phyloP scores from a whole-genome alignment of 441 rosid species.

The Erodium chrysanthum region DNA sequence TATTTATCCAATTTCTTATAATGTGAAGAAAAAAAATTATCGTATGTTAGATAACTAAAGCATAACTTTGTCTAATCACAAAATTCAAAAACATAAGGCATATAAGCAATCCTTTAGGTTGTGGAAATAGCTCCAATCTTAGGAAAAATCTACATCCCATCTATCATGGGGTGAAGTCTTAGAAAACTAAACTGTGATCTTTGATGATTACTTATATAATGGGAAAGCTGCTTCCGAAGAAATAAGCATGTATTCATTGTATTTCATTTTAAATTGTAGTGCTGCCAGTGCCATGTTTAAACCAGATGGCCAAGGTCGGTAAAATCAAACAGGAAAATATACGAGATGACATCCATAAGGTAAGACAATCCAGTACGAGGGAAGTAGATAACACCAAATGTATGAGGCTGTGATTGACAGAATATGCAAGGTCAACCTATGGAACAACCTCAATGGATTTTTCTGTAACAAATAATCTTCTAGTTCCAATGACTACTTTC shows the following conservation, averaged over 20 bases:
- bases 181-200: neutral
- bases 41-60: neutral
- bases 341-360: no score
- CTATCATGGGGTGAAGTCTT: neutral
- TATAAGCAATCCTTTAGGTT: neutral
- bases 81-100: neutral
- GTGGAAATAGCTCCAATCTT: neutral
- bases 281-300: conserved; percentile 1
- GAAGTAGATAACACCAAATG: neutral
- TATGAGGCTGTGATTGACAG: neutral
- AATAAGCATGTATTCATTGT: neutral
- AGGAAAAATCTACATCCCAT: neutral
- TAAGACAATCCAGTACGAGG: neutral
- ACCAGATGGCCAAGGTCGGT: neutral
- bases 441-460: neutral
- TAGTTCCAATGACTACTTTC: neutral
- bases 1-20: neutral
- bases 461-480: neutral
- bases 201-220: neutral
- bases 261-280: neutral
- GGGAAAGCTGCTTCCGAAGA: neutral
- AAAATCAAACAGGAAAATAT: neutral
- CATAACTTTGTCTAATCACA: neutral
- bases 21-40: neutral
- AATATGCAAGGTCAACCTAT: neutral